Evolutionary conservation across 192 early-diverging fungal genomes (phyloP), one percentile per base, ranked within the genome.

Genomic region (Dispira simplex): DNA sequence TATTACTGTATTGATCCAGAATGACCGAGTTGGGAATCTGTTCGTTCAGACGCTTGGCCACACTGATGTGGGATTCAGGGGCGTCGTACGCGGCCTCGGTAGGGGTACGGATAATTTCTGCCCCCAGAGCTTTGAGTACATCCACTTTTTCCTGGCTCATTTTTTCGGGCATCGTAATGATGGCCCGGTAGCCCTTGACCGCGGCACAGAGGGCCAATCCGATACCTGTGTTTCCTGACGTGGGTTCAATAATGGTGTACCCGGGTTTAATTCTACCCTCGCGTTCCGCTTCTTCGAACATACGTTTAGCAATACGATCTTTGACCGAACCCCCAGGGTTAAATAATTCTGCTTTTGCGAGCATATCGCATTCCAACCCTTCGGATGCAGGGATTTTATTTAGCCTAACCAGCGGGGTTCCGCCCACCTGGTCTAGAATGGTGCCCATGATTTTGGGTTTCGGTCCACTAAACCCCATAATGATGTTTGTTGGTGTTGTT

Each of bases 111-210:
- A 96, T 85, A 70, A 95, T 98, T 71, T 99, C 94, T 27, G 97
- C 94, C 32, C 94, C 95, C 23, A 99, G 77, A 11, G 92, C 94
- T 67, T 97, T 97, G 66, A 99, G 80, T 8, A 99, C 89, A 71
- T 97, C 97, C 20, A 97, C 95, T 83, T 99, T 99, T 75, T 99
- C 97, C 76, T 97, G 89, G 57, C 87, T 90, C 97, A 99, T 99
- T 73, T 99, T 99, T 75, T 99, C 97, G 26, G 97, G 97, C 26
- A 99, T 79, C 13, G 97, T 99, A 65, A 99, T 99, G 70, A 99
- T 95, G 68, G 88, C 85, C 65, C 88, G 83, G 80, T 99, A 99
- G 39, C 97, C 97, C 79, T 96, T 99, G 55, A 99, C 90, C n/a
- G 97, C 95, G 49, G 89, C 92, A 63, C 94, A 83, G 45, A 99